Evolutionary conservation across 2,329 filamentous ascomycete species (phyloP).

Genomic region (Hirsutella thompsonii): DNA sequence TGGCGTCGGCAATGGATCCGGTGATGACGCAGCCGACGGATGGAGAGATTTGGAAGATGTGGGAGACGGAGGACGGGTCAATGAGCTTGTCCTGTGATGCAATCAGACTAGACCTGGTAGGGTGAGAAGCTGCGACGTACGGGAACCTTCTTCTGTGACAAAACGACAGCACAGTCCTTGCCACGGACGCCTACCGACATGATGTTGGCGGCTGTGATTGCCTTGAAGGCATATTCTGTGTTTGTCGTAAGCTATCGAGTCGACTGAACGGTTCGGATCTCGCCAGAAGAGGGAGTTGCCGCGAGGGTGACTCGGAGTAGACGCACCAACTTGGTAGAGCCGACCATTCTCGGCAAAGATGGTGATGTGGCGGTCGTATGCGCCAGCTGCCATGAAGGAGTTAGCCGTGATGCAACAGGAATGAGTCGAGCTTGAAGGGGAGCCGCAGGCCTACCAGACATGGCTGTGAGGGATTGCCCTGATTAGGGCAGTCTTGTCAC

Average conservation of each 20-base stretch:
- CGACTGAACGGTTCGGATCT: not conserved
- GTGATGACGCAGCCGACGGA: conserved; percentile 98
- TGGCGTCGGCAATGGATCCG: conserved; percentile 92
- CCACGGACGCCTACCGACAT: conserved; percentile 92
- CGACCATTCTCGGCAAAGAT: conserved; percentile 99
- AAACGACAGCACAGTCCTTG: conserved; percentile 91
- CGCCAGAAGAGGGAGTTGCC: not conserved
- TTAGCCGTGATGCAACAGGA: conserved; percentile 12
- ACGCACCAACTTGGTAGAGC: conserved; percentile 97
- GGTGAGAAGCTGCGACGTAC: conserved; percentile 42
- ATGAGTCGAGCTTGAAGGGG: conserved; percentile 1
- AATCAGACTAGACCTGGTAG: conserved; percentile 1
- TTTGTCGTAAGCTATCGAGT: conserved; percentile 1
- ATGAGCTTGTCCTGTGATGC: conserved; percentile 83
- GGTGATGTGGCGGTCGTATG: conserved; percentile 97
- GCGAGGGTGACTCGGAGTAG: no score
- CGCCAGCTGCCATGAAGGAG: conserved; percentile 37
- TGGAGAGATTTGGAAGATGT: conserved; percentile 93
- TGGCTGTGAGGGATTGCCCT: conserved; percentile 23
- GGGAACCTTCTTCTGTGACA: conserved; percentile 99
- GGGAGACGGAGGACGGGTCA: conserved; percentile 89
- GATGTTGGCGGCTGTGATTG: conserved; percentile 97
- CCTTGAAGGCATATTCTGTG: conserved; percentile 99
- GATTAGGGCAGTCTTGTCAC: conserved; percentile 3
- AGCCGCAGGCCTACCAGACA: conserved; percentile 35